phyloP scores from a whole-genome alignment of 2,329 filamentous ascomycete genomes.

The Penicillium frequentans region DNA sequence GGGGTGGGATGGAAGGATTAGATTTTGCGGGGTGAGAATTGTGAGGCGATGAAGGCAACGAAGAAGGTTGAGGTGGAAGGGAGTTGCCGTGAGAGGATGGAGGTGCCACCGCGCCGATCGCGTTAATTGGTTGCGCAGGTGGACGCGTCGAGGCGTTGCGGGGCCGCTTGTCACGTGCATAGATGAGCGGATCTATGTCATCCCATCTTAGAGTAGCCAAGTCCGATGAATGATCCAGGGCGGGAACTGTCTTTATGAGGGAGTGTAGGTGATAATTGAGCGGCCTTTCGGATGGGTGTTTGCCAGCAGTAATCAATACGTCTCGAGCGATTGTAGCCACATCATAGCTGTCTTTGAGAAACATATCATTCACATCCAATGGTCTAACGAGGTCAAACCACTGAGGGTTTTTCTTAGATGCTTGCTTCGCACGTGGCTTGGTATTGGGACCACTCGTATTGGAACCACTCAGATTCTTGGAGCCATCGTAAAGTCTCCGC shows the following conservation, averaged over 20 bases:
- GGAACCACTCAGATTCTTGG: not conserved
- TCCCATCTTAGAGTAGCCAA: constrained; percentile 63
- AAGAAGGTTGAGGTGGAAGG: not conserved
- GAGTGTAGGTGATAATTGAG: constrained; percentile 60
- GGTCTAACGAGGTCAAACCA: constrained; percentile 44
- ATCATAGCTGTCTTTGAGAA: constrained; percentile 56
- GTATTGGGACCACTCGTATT: not conserved
- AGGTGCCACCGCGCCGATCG: not conserved
- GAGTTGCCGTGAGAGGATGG: not conserved
- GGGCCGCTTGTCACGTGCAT: constrained; percentile 3
- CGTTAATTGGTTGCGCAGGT: not conserved
- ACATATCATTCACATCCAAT: constrained; percentile 39
- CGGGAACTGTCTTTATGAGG: constrained; percentile 43
- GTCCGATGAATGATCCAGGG: constrained; percentile 51
- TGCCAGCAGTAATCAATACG: constrained; percentile 61
- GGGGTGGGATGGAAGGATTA: not conserved
- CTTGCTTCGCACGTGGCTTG: not conserved
- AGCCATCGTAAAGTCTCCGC: not conserved
- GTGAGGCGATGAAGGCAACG: not conserved
- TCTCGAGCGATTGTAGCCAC: constrained; percentile 63
- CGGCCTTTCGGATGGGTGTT: constrained; percentile 58
- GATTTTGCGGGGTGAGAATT: not conserved
- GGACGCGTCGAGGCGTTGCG: not conserved
- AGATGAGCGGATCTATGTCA: constrained; percentile 48
- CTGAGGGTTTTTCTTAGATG: constrained; percentile 23